phyloP scores from a whole-genome alignment of 1,284 basidiomycete species.

The Boletellus deceptivus region DNA sequence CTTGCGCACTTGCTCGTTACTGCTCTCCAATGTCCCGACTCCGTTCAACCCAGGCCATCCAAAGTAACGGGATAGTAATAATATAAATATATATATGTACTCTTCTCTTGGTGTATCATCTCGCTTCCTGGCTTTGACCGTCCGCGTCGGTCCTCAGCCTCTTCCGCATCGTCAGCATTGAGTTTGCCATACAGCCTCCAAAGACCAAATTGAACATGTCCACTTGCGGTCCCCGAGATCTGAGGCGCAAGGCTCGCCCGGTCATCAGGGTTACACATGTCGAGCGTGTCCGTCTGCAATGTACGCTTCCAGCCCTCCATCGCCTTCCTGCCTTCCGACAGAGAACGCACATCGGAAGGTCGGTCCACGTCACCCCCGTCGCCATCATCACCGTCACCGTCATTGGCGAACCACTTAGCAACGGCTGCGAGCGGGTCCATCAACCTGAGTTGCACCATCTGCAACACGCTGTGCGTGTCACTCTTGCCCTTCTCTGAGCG shows the following conservation, averaged over 20 bases:
- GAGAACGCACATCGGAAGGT: not conserved
- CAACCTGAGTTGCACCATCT: constrained; percentile 3
- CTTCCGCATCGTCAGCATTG: not conserved
- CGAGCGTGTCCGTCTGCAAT: constrained; percentile 1
- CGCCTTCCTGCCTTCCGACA: not conserved
- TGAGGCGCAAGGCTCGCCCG: not conserved
- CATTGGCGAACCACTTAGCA: not conserved
- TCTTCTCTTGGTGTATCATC: too few relatives aligned
- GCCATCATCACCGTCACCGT: too few relatives aligned
- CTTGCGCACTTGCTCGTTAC: too few relatives aligned
- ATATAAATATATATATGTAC: too few relatives aligned
- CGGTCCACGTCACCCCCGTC: too few relatives aligned
- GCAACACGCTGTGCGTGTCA: not conserved
- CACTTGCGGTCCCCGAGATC: not conserved
- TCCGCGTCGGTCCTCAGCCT: not conserved
- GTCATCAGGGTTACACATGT: not conserved
- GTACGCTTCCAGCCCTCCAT: not conserved
- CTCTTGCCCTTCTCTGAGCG: not conserved
- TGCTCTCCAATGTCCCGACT: too few relatives aligned
- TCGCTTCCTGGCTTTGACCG: too few relatives aligned
- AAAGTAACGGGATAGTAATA: too few relatives aligned
- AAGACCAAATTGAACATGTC: not conserved
- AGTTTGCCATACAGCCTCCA: not conserved
- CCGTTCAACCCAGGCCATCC: too few relatives aligned
- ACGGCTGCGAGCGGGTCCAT: constrained; percentile 2